phyloP scores from a whole-genome alignment of 768 basidiomycete species.

The Suillus occidentalis region DNA sequence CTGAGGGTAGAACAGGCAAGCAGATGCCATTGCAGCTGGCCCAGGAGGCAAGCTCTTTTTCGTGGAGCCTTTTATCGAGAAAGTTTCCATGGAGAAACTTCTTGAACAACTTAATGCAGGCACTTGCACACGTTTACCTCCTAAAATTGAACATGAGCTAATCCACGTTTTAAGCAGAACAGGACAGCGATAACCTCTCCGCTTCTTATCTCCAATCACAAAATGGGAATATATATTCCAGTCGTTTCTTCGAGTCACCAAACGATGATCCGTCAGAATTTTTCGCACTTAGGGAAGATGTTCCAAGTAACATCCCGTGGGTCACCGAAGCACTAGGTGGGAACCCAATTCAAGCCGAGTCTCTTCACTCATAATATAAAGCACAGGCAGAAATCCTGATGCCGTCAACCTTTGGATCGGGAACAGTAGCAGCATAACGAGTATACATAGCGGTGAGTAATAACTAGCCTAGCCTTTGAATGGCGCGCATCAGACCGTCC shows the following conservation, averaged over 20 bases:
- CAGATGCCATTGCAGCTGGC: slow-evolving; percentile 66
- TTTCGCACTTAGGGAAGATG: slow-evolving; percentile 56
- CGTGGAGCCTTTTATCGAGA: slow-evolving; percentile 67
- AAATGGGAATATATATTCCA: slow-evolving; percentile 81
- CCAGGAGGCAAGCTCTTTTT: slow-evolving; percentile 65
- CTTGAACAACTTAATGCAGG: slow-evolving; percentile 42
- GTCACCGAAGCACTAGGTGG: slow-evolving; percentile 78
- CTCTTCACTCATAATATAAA: slow-evolving; percentile 4
- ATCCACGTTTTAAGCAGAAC: slow-evolving; percentile 4
- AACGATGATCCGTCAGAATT: slow-evolving; percentile 55
- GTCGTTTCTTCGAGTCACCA: slow-evolving; percentile 37
- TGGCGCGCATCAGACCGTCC: slow-evolving; percentile 2
- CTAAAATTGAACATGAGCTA: neutral
- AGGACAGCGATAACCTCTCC: slow-evolving; percentile 21
- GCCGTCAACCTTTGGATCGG: slow-evolving; percentile 96
- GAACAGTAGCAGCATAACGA: slow-evolving; percentile 71
- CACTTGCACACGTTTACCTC: slow-evolving; percentile 17
- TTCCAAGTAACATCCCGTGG: slow-evolving; percentile 70
- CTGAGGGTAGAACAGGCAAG: slow-evolving; percentile 46
- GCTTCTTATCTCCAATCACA: slow-evolving; percentile 86
- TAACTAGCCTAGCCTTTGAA: slow-evolving; percentile 1
- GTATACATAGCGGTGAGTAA: slow-evolving; percentile 76
- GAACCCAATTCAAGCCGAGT: slow-evolving; percentile 18
- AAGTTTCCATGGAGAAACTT: slow-evolving; percentile 64
- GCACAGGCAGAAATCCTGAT: slow-evolving; percentile 64